Evolutionary conservation across 1,284 basidiomycete genomes (phyloP), one percentile per base, ranked within the genome.

Genomic region (Wallemia hederae): DNA sequence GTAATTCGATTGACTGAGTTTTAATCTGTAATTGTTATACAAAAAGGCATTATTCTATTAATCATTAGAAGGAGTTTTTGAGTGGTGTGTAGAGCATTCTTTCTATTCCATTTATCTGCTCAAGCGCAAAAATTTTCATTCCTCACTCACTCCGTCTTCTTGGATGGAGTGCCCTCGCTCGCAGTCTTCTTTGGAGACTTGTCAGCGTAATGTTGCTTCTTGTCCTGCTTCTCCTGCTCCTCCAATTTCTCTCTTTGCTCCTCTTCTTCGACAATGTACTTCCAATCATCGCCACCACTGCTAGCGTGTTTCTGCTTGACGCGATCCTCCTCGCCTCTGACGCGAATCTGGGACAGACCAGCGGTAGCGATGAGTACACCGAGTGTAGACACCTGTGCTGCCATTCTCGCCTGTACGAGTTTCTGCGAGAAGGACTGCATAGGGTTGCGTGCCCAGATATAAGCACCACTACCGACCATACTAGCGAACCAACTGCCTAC

Each of bases 381-480:
- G 19, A 58, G 15, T 9, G 56, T 58, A 2, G 24, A 58, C 14
- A 26, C 25, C 25, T 58, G 56, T 28, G 56, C 56, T 19, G 25
- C 24, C 56, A 58, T 58, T 27, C 56, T 26, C 7, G 25, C 24
- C 25, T 58, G 56, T 7, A 58, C 56, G 5, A 58, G n/a, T n/a
- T 58, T 58, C 25, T 58, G 56, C 25, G 56, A 58, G 56, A 58
- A 58, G 25, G 56, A 7, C 25, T 58, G 56, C 25, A n/a, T 58
- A 26, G 25, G 56, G 25, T 58, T 58, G 25, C 56, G 56, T 15
- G 15, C 56, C 25, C 24, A 58, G 25, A 58, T 58, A 22, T 27
- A 27, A 3, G 56, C 56, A 15, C 25, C 56, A 3, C 14, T 24
- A 11, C 56, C 56, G 25, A 22, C 24, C 56, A 58, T 58, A 26